Evolutionary conservation across 2,329 filamentous ascomycete species (phyloP), one percentile per base, ranked within the genome.

Genomic region (Diplodia scrobiculata): DNA sequence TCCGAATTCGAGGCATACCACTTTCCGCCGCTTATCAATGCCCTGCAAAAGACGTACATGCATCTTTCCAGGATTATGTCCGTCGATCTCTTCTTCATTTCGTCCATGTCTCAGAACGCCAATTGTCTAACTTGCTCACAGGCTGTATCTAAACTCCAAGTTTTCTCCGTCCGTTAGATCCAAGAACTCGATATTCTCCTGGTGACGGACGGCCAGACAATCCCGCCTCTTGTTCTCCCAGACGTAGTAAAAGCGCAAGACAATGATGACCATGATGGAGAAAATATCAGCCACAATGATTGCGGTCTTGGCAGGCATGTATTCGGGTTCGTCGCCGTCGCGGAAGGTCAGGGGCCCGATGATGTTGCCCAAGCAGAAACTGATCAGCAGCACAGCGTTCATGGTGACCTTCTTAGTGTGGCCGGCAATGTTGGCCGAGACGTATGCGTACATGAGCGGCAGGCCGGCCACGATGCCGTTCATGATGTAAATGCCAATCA

Each of bases 241-340:
- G 45, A 70, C 66, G 29, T 73, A 53, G 50, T 72, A 72, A 32
- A 59, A 67, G 68, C 68, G 68, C 29, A 68, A 32, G 34, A 72
- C 69, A 2, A 71, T 38, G 3, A 70, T 47, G 72, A 6, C 75
- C n/a, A 79, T 70, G 0, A 77, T 69, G 0, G 75, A 71, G 10
- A 71, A 72, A 21, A 75, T 74, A 60, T 74, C 75, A 1, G 72
- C 73, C 1, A 74, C 75, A 14, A 79, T 72, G 60, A 81, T 79
- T 0, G 77, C 75, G 36, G 79, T 77, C 65, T 82, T 82, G 1
- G 80, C 80, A 1, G 79, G 79, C 1, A 79, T 52, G 47, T 72
- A 72, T 1, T 58, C 48, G 14, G 71, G 70, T 6, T 74, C 74
- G 21, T 76, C 72, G 19, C 69, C 45, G 0, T 72, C 67, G 3